A percentile compares a stretch with the other conserved stretches of the same genome.
Conservation (phyloP, 2,329 filamentous ascomycete species). For the Hymenoscyphus fructigenus region DNA sequence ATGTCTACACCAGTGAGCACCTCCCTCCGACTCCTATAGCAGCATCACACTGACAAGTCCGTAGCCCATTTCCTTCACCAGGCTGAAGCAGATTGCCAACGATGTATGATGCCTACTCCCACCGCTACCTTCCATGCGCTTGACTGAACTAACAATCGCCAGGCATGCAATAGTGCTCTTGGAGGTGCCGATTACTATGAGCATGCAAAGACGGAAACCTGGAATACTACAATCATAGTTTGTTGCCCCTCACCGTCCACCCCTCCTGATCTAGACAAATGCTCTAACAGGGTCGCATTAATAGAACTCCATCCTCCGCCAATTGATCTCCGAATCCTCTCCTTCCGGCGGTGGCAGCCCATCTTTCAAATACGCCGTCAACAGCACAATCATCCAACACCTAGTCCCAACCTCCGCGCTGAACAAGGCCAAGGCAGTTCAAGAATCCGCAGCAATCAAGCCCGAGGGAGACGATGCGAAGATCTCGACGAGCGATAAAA, state of each 20-base stretch:
- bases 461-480: slow-evolving; percentile 44
- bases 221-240: slow-evolving; percentile 95
- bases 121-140: slow-evolving; percentile 13
- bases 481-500: slow-evolving; percentile 54
- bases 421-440: slow-evolving; percentile 56
- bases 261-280: background rate
- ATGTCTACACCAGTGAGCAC: slow-evolving; percentile 34
- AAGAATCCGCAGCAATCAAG: slow-evolving; percentile 38
- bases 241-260: slow-evolving; percentile 37
- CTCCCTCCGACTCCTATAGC: background rate
- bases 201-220: slow-evolving; percentile 77
- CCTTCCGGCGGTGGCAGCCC: slow-evolving; percentile 58
- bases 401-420: slow-evolving; percentile 66
- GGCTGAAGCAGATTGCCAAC: slow-evolving; percentile 81
- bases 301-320: slow-evolving; percentile 74
- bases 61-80: slow-evolving; percentile 72
- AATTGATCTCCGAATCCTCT: slow-evolving; percentile 73
- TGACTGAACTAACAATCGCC: slow-evolving; percentile 17
- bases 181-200: slow-evolving; percentile 77
- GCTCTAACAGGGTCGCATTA: slow-evolving; percentile 15
- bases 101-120: slow-evolving; percentile 57
- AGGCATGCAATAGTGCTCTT: slow-evolving; percentile 84
- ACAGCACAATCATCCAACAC: slow-evolving; percentile 98
- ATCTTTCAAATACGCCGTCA: slow-evolving; percentile 90
- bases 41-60: slow-evolving; percentile 20